phyloP scores from a whole-genome alignment of 1,139 yeast species.

The Geotrichum carabidarum region DNA sequence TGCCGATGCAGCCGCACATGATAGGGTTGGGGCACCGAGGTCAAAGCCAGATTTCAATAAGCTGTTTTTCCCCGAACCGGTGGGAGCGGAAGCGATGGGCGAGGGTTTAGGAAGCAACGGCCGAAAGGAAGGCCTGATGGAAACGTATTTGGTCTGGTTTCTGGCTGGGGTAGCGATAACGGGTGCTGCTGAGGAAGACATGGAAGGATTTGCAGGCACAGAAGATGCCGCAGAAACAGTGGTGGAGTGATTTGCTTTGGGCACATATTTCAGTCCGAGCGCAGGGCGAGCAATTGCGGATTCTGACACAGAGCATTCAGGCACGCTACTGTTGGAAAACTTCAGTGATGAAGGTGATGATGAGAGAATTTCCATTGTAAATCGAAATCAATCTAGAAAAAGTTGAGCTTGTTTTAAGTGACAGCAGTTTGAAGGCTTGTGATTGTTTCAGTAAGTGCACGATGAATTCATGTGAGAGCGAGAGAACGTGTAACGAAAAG shows the following conservation, averaged over 20 bases:
- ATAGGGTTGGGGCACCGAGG: not conserved
- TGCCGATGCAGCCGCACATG: not conserved
- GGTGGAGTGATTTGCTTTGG: not conserved
- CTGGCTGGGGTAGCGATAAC: not conserved
- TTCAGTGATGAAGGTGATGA: not conserved
- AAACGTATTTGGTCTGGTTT: slow-evolving; percentile 11
- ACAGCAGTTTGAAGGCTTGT: too few species aligned
- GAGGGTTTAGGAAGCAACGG: slow-evolving; percentile 20
- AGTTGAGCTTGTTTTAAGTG: not conserved
- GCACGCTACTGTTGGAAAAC: not conserved
- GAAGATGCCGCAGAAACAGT: not conserved
- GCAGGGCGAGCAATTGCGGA: not conserved
- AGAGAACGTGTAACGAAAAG: slow-evolving; percentile 16
- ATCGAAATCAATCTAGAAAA: not conserved
- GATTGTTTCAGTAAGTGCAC: not conserved
- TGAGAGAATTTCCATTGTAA: slow-evolving; percentile 1
- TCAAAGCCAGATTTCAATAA: not conserved
- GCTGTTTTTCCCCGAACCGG: slow-evolving; percentile 1
- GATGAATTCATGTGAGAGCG: not conserved
- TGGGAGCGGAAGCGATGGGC: slow-evolving; percentile 17
- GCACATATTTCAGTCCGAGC: not conserved
- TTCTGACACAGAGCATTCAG: not conserved
- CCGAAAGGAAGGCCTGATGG: slow-evolving; percentile 14
- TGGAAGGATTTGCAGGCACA: too few species aligned
- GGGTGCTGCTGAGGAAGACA: too few species aligned